phyloP scores from a whole-genome alignment of 495 filamentous ascomycete genomes.

The Halenospora varia region DNA sequence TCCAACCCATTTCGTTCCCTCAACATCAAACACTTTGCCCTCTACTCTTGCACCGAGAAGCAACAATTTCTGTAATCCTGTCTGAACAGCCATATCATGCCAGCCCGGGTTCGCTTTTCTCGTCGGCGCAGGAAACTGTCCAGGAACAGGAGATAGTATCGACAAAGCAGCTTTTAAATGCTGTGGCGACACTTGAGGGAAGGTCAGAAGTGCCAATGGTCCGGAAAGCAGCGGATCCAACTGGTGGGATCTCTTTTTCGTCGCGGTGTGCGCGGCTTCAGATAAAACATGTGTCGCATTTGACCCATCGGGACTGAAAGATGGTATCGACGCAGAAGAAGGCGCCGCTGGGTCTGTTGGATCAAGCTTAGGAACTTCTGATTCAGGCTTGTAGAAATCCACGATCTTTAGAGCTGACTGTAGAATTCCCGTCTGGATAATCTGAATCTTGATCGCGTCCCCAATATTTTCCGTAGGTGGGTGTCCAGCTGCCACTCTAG shows the following conservation, averaged over 20 bases:
- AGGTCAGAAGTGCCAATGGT: constrained; percentile 72
- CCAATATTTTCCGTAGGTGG: constrained; percentile 40
- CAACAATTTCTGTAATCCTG: constrained; percentile 79
- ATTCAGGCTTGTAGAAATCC: constrained; percentile 73
- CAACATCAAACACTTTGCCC: constrained; percentile 76
- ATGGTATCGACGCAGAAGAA: constrained; percentile 33
- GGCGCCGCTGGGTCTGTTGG: constrained; percentile 32
- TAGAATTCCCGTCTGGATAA: constrained; percentile 87
- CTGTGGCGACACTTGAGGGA: constrained; percentile 76
- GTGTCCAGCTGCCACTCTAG: constrained; percentile 40
- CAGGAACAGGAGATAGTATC: constrained; percentile 64
- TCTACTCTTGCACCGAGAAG: constrained; percentile 79
- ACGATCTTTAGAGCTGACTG: constrained; percentile 75
- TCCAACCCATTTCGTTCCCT: constrained; percentile 78
- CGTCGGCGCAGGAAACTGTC: constrained; percentile 71
- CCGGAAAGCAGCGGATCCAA: constrained; percentile 75
- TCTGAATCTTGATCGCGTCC: constrained; percentile 67
- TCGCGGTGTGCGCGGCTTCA: constrained; percentile 55
- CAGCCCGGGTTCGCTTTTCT: constrained; percentile 72
- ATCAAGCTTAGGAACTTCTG: constrained; percentile 1
- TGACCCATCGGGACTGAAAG: constrained; percentile 36
- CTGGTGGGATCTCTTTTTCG: constrained; percentile 42
- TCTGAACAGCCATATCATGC: constrained; percentile 70
- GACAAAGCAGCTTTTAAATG: constrained; percentile 76
- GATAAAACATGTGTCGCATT: constrained; percentile 73